Conservation (phyloP, 1,284 basidiomycete genomes). For the Stereum hirsutum region DNA sequence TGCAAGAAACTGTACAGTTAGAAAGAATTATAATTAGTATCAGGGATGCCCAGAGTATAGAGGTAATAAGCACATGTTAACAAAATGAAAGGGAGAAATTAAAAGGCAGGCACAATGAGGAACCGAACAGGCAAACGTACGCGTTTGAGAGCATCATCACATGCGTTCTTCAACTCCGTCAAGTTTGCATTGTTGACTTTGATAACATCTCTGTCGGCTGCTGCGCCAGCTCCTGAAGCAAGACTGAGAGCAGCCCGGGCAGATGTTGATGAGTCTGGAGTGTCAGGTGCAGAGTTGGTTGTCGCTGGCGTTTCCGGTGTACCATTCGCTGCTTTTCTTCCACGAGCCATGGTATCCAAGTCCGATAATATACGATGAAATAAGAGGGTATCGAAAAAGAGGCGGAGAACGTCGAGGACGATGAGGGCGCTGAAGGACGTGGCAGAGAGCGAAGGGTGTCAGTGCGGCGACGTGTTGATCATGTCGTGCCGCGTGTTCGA, state of each 20-base stretch:
- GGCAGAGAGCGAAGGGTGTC: no score
- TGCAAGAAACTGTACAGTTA: slow-evolving; percentile 62
- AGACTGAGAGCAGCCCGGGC: no score
- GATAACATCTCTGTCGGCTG: slow-evolving; percentile 48
- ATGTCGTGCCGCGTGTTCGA: background rate
- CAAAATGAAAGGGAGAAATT: background rate
- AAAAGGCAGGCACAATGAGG: background rate
- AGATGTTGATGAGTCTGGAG: slow-evolving; percentile 1
- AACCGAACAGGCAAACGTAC: slow-evolving; percentile 37
- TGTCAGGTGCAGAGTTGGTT: slow-evolving; percentile 4
- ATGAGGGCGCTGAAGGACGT: background rate
- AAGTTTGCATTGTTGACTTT: slow-evolving; percentile 80
- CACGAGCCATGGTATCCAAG: slow-evolving; percentile 6
- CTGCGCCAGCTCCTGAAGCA: background rate
- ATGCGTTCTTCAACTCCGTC: slow-evolving; percentile 81
- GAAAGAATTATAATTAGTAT: no score
- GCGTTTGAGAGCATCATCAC: slow-evolving; percentile 85
- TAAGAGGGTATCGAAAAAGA: slow-evolving; percentile 1
- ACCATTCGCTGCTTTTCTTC: slow-evolving; percentile 11
- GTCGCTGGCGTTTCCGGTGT: background rate
- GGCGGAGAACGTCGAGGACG: background rate
- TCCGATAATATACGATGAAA: background rate
- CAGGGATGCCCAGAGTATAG: no score
- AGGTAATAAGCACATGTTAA: background rate
- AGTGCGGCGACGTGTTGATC: background rate